Conservation (phyloP, 1,139 yeast genomes). For the Hanseniaspora uvarum region DNA sequence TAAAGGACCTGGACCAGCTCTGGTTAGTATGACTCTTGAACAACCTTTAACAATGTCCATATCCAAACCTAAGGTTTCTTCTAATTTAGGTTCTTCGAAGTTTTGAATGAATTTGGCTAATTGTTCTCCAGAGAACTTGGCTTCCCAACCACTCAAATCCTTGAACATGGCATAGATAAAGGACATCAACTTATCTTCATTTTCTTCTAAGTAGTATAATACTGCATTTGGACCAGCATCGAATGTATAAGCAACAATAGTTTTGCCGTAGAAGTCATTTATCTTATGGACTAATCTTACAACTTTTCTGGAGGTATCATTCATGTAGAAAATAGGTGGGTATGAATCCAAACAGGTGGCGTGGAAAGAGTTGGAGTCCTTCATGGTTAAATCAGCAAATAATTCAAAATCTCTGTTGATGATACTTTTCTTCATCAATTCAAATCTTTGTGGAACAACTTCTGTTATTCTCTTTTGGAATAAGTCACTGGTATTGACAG, state of each 20-base stretch:
- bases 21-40: slow-evolving; percentile 68
- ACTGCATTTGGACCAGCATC: slow-evolving; percentile 99
- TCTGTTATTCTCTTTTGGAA: slow-evolving; percentile 64
- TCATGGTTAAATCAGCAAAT: slow-evolving; percentile 88
- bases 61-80: slow-evolving; percentile 31
- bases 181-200: slow-evolving; percentile 60
- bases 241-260: slow-evolving; percentile 86
- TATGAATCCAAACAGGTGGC: slow-evolving; percentile 89
- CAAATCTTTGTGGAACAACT: slow-evolving; percentile 79
- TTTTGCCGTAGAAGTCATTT: slow-evolving; percentile 54
- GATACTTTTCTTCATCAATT: slow-evolving; percentile 71
- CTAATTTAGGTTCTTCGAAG: slow-evolving; percentile 34
- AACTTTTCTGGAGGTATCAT: slow-evolving; percentile 85
- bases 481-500: slow-evolving; percentile 79
- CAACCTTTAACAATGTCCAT: slow-evolving; percentile 59
- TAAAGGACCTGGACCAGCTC: slow-evolving; percentile 81
- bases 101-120: slow-evolving; percentile 26
- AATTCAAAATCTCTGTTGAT: slow-evolving; percentile 55
- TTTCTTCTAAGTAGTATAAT: slow-evolving; percentile 65
- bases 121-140: slow-evolving; percentile 30
- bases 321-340: slow-evolving; percentile 92
- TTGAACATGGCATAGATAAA: slow-evolving; percentile 46
- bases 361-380: slow-evolving; percentile 93
- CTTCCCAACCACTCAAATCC: slow-evolving; percentile 63
- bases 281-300: slow-evolving; percentile 72